A percentile compares a stretch with the other conserved stretches of the same genome.
Conservation (phyloP, 1,284 basidiomycete species). For the Cryptococcus amylolentus region DNA sequence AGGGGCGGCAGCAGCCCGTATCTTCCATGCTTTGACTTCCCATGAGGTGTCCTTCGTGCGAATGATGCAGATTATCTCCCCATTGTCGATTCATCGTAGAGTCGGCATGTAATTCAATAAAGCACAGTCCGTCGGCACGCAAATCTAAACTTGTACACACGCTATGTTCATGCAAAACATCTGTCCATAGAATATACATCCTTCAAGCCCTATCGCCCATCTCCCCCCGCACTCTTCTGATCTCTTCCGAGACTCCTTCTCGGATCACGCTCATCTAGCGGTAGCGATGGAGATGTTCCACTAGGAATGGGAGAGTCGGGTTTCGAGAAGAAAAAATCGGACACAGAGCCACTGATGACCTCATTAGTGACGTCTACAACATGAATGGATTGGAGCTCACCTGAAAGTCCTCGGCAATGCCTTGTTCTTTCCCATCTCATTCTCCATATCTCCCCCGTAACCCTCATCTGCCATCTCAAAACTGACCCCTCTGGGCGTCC, state of each 20-base stretch:
- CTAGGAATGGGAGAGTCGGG: slow-evolving; percentile 8
- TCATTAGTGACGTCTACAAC: background rate
- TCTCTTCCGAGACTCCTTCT: background rate
- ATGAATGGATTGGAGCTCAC: slow-evolving; percentile 24
- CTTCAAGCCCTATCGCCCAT: background rate
- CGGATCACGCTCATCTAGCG: slow-evolving; percentile 9
- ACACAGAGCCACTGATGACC: slow-evolving; percentile 22
- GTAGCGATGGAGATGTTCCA: slow-evolving; percentile 3
- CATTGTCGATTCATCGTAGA: too few relatives aligned
- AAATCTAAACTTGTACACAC: too few relatives aligned
- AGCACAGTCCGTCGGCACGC: too few relatives aligned
- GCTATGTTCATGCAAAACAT: too few relatives aligned
- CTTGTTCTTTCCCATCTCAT: slow-evolving; percentile 50
- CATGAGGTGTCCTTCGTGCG: too few relatives aligned
- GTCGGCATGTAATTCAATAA: too few relatives aligned
- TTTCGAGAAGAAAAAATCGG: slow-evolving; percentile 32
- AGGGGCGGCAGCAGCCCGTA: too few relatives aligned
- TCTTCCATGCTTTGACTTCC: too few relatives aligned
- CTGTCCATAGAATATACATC: too few relatives aligned
- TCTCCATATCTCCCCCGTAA: slow-evolving; percentile 33
- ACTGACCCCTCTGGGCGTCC: slow-evolving; percentile 25
- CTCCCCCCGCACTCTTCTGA: background rate
- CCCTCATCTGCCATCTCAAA: slow-evolving; percentile 32
- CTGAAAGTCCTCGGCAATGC: slow-evolving; percentile 40
- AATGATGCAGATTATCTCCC: too few relatives aligned